A percentile compares a stretch with the other conserved stretches of the same genome.
Conservation (phyloP, 192 early-diverging fungal species). For the Podila clonocystis region DNA sequence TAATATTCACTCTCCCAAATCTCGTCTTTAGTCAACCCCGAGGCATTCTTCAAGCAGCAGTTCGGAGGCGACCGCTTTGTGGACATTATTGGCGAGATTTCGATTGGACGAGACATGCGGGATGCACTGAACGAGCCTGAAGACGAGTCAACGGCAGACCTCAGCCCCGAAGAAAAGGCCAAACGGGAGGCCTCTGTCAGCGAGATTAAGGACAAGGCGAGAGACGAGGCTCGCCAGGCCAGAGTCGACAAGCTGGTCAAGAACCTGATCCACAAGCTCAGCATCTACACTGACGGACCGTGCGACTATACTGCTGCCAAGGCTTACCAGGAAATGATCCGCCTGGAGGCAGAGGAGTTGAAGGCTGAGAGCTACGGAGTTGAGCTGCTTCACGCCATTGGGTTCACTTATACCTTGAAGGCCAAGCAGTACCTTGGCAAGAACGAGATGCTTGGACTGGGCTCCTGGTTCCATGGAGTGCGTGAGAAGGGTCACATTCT, state of each 20-base stretch:
- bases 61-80: constrained; percentile 98
- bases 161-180: constrained; percentile 64
- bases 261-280: constrained; percentile 81
- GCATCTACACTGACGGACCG: constrained; percentile 73
- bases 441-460: constrained; percentile 77
- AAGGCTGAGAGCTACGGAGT: constrained; percentile 93
- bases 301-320: constrained; percentile 63
- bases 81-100: constrained; percentile 98
- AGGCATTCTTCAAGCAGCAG: constrained; percentile 94
- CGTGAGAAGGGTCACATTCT: constrained; percentile 94
- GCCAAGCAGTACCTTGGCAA: constrained; percentile 84
- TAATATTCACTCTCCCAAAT: neutral
- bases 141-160: constrained; percentile 55
- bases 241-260: constrained; percentile 78
- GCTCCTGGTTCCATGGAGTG: constrained; percentile 74
- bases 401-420: constrained; percentile 90
- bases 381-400: constrained; percentile 93
- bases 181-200: constrained; percentile 65
- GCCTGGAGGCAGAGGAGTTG: constrained; percentile 86
- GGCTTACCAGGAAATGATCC: constrained; percentile 74
- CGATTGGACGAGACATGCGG: constrained; percentile 92
- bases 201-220: constrained; percentile 67
- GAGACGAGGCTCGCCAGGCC: constrained; percentile 61
- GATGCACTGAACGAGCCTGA: constrained; percentile 77
- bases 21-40: constrained; percentile 78